Evolutionary conservation across 345 rosid species (phyloP).

Genomic region (Arabidopsis thaliana): DNA sequence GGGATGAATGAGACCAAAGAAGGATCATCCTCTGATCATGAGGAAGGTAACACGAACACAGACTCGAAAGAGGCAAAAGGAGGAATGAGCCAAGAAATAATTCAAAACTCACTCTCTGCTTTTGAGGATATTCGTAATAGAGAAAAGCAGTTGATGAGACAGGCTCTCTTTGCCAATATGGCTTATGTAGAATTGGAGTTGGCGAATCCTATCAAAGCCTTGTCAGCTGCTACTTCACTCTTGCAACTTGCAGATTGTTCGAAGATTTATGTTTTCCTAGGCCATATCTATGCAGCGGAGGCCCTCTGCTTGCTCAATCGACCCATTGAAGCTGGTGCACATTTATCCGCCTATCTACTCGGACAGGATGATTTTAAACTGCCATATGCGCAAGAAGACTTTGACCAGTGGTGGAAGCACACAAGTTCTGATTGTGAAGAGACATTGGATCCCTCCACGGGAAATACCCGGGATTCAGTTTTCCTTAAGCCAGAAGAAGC

Average conservation of each 20-base stretch:
- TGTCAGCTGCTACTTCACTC: constrained; percentile 70
- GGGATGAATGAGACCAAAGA: constrained; percentile 61
- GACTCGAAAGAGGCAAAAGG: constrained; percentile 80
- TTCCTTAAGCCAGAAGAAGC: constrained; percentile 91
- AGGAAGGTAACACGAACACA: constrained; percentile 64
- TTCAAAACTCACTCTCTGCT: constrained; percentile 64
- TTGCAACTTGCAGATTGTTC: constrained; percentile 74
- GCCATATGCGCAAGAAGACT: constrained; percentile 79
- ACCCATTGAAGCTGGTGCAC: constrained; percentile 79
- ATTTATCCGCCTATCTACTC: constrained; percentile 68
- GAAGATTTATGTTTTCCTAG: constrained; percentile 71
- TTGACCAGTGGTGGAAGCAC: constrained; percentile 61
- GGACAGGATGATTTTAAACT: constrained; percentile 62
- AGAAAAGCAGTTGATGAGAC: constrained; percentile 69
- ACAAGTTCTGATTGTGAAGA: constrained; percentile 71
- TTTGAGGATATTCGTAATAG: constrained; percentile 55
- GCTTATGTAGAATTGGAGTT: constrained; percentile 91
- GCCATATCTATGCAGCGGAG: constrained; percentile 90
- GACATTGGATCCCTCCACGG: constrained; percentile 47
- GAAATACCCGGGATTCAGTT: constrained; percentile 41
- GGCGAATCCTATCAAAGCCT: constrained; percentile 81
- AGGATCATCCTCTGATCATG: constrained; percentile 48
- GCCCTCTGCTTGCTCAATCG: constrained; percentile 88
- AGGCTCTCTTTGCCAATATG: constrained; percentile 76
- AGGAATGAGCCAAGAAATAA: constrained; percentile 66